Base-by-base conservation (phyloP, 306 rosid species). In the Pterocarpus santalinus region DNA sequence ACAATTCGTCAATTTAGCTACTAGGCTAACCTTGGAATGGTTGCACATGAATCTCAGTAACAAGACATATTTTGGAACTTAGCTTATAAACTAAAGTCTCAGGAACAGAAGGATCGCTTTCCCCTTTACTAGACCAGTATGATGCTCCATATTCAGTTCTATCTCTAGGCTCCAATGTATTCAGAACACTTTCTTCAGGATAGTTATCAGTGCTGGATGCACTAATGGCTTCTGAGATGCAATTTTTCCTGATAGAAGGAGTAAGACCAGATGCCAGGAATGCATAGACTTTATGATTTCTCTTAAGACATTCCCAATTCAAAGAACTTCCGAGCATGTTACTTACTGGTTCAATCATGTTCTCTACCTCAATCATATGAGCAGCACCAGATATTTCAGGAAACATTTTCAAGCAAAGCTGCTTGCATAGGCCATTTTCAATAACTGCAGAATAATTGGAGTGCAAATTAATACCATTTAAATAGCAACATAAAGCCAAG, bases 81-180 rank as follows among this genome's bases (percentile, higher is more conserved):
- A 92, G 81, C 80, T 75, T 78, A 76, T 92, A 92, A 2, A 85
- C 73, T 61, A 92, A 81, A 67, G 71, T 83, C 85, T 92, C 97
- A 1, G 87, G 92, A 84, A 62, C 69, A 81, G 80, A 58, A 66
- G 94, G 87, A 81, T 92, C 86, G 10, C 70, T 82, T 69, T 86
- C 76, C 74, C 97, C 97, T 78, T 77, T 51, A 79, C 97, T 92
- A 14, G 97, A 92, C 97, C 97, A 92, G 85, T 92, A 92, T 14
- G 86, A 90, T 14, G 88, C 83, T 30, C 66, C 16, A 72, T n/a
- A 0, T 10, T 14, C 83, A 73, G 78, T 51, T 67, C 83, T 81
- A 38, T 92, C 94, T 66, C 84, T 35, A 7, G 90, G 83, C 36
- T 78, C 87, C 84, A 90, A 63, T 0, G 97, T 92, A 82, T 88